Percentiles rank a stretch among this genome's conserved stretches.
Conservation (phyloP, 2,329 filamentous ascomycete species). For the Penicillium sp. region DNA sequence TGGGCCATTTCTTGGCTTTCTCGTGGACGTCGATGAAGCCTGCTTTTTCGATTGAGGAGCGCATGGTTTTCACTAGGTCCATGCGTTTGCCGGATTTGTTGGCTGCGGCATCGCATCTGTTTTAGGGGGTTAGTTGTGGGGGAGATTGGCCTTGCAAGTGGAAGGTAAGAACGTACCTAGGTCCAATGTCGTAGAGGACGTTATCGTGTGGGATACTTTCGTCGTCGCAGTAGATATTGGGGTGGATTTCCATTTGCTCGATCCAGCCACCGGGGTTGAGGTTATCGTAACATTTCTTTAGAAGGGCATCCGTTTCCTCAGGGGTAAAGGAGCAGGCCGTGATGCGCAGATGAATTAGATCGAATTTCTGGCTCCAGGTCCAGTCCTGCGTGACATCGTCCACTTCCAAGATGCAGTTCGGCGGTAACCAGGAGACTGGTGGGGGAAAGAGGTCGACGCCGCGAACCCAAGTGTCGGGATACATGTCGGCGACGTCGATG, state of each 20-base stretch:
- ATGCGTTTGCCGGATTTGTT: not conserved
- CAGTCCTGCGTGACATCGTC: slow-evolving; percentile 23
- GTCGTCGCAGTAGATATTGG: slow-evolving; percentile 6
- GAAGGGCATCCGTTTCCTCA: not conserved
- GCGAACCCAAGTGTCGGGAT: not conserved
- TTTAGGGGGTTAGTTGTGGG: not conserved
- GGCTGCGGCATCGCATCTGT: not conserved
- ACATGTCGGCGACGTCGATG: slow-evolving; percentile 2
- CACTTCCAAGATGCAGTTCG: slow-evolving; percentile 27
- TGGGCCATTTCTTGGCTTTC: slow-evolving; percentile 26
- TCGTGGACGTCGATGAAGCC: slow-evolving; percentile 36
- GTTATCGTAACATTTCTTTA: slow-evolving; percentile 11
- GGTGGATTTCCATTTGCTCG: slow-evolving; percentile 10
- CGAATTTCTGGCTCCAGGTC: slow-evolving; percentile 19
- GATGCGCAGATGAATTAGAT: slow-evolving; percentile 19
- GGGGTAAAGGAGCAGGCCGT: slow-evolving; percentile 1
- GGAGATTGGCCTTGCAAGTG: too few relatives aligned
- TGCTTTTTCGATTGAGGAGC: slow-evolving; percentile 20
- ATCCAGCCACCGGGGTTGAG: slow-evolving; percentile 10
- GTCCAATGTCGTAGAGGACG: not conserved
- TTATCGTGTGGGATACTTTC: not conserved
- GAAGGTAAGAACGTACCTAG: slow-evolving; percentile 4
- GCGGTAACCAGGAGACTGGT: slow-evolving; percentile 20
- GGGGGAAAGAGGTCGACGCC: slow-evolving; percentile 24
- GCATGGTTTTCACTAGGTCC: slow-evolving; percentile 13